Evolutionary conservation across 306 rosid genomes (phyloP).

Genomic region (Pachyrhizus erosus): DNA sequence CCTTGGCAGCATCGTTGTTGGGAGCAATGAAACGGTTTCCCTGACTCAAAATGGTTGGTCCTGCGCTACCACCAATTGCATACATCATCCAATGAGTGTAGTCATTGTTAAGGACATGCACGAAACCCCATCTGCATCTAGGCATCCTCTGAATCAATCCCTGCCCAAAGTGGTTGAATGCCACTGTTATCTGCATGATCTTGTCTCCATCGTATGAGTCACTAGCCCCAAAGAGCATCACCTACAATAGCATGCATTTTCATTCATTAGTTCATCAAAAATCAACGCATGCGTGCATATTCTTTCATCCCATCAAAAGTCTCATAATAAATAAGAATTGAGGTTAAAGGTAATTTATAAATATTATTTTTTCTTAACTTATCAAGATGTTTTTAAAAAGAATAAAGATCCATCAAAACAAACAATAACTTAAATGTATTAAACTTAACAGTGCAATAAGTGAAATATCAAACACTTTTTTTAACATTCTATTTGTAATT

Average conservation of each 20-base stretch:
- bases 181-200: conserved; percentile 41
- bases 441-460: too few relatives aligned
- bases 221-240: conserved; percentile 41
- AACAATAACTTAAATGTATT: too few relatives aligned
- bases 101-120: conserved; percentile 82
- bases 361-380: too few relatives aligned
- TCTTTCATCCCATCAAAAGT: too few relatives aligned
- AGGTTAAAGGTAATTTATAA: too few relatives aligned
- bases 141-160: conserved; percentile 47
- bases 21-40: conserved; percentile 92
- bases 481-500: too few relatives aligned
- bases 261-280: background rate
- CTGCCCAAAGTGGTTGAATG: conserved; percentile 48
- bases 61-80: conserved; percentile 84
- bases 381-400: too few relatives aligned
- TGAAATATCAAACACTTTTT: too few relatives aligned
- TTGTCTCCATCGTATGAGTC: background rate
- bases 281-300: background rate
- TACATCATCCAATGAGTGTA: conserved; percentile 90
- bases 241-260: background rate
- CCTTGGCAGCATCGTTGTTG: conserved; percentile 50
- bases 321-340: too few relatives aligned
- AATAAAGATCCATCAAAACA: too few relatives aligned
- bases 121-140: conserved; percentile 62
- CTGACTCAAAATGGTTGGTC: conserved; percentile 78